Evolutionary conservation across 2,329 filamentous ascomycete species (phyloP).

Genomic region (Trichoderma atrobrunneum): DNA sequence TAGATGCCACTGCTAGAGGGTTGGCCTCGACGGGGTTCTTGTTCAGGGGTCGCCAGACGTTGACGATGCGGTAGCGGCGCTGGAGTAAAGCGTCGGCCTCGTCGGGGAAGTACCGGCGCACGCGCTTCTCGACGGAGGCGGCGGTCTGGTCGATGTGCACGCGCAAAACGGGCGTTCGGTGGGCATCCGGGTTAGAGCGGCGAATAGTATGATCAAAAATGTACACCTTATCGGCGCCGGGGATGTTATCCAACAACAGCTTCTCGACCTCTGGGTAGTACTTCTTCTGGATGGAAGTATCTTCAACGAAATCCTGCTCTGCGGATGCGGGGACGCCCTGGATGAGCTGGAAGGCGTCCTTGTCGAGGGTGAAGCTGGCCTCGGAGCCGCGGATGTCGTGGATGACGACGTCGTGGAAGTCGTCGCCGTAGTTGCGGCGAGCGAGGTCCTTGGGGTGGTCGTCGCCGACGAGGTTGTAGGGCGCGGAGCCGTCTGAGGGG

Average conservation of each 20-base stretch:
- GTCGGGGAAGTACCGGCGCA: slow-evolving; percentile 65
- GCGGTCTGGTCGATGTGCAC: slow-evolving; percentile 85
- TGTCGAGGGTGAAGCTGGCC: slow-evolving; percentile 63
- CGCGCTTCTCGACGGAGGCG: slow-evolving; percentile 62
- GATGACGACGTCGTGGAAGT: slow-evolving; percentile 54
- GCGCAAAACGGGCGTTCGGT: slow-evolving; percentile 65
- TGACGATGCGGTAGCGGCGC: slow-evolving; percentile 77
- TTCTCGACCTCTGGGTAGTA: slow-evolving; percentile 86
- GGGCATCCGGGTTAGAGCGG: slow-evolving; percentile 55
- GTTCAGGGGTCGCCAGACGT: slow-evolving; percentile 74
- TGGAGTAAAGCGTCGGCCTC: slow-evolving; percentile 64
- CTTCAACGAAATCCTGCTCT: slow-evolving; percentile 59
- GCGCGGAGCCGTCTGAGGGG: slow-evolving; percentile 56
- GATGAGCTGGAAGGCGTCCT: slow-evolving; percentile 70
- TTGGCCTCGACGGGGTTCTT: slow-evolving; percentile 59
- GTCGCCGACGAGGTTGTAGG: slow-evolving; percentile 66
- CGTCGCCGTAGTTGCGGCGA: slow-evolving; percentile 61
- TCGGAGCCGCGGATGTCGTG: slow-evolving; percentile 73
- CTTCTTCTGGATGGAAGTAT: slow-evolving; percentile 62
- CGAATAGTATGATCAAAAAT: slow-evolving; percentile 90
- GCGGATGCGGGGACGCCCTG: slow-evolving; percentile 52
- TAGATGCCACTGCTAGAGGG: slow-evolving; percentile 68
- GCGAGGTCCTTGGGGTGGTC: slow-evolving; percentile 56
- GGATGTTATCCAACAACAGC: slow-evolving; percentile 64
- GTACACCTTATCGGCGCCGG: slow-evolving; percentile 63